Conservation (phyloP, 306 rosid species). For the Abrus precatorius region DNA sequence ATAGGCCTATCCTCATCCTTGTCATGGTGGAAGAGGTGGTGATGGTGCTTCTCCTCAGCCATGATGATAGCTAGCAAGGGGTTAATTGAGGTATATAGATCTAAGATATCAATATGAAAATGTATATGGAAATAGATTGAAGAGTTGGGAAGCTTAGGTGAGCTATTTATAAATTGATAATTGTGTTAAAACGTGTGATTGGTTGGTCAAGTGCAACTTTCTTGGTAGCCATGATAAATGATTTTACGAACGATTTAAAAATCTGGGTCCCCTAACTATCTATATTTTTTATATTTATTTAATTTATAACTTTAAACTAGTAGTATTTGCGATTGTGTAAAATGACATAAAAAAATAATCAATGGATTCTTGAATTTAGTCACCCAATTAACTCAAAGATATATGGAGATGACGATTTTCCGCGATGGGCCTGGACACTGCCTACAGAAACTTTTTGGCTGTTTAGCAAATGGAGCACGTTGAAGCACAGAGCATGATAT, state of each 20-base stretch:
- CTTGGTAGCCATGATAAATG: constrained; percentile 44
- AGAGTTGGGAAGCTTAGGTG: constrained; percentile 6
- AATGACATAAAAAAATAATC: neutral
- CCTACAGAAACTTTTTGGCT: no score
- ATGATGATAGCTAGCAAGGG: constrained; percentile 37
- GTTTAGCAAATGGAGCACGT: no score
- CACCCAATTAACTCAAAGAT: neutral
- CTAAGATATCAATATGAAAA: neutral
- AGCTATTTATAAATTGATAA: constrained; percentile 44
- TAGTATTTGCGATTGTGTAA: neutral
- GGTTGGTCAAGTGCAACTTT: constrained; percentile 30
- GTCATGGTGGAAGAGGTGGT: constrained; percentile 59
- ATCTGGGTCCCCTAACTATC: neutral
- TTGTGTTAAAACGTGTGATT: constrained; percentile 10
- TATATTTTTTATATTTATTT: no score
- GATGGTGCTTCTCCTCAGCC: constrained; percentile 74
- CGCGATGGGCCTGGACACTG: no score
- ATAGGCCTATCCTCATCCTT: constrained; percentile 53
- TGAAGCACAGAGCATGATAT: no score
- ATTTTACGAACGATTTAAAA: neutral
- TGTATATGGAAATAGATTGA: constrained; percentile 27
- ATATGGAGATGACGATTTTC: neutral
- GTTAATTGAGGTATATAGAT: neutral
- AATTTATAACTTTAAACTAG: neutral
- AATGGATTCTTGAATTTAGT: neutral